Base-by-base conservation (phyloP, 768 basidiomycete genomes). In the Naganishia kalamii region DNA sequence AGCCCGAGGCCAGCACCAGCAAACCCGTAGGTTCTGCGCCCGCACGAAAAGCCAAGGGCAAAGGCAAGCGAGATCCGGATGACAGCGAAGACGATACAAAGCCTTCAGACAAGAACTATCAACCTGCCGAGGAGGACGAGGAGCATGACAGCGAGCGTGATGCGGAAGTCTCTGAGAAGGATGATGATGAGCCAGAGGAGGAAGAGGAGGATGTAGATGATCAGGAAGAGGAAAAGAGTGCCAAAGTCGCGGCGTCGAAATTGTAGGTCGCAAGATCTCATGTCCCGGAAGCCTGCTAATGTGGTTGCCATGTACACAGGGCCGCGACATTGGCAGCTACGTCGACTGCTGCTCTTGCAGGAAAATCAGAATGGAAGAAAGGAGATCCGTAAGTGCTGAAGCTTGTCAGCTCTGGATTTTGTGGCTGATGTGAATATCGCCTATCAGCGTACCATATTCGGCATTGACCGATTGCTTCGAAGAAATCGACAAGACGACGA, bases 401-500 rank as follows among this genome's bases (percentile, higher is more conserved):
- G 29, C 46, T 12, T n/a, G 44, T n/a, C 21, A 6, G 13, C 2
- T 35, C 21, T 32, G 29, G 12, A 32, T 43, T 23, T 11, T 6
- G 23, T 54, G 15, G 21, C 33, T 70, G 15, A 29, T 37, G 30
- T 29, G 5, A 11, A 29, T 17, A 59, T 30, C 29, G 41, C 10
- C 21, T 32, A 50, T 15, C 66, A 97, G 93, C 3, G 88, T 97
- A 12, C 96, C 96, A 0, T 99, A 99, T 74, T 88, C 90, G 19
- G 90, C 96, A 6, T 83, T 99, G 37, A 86, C 92, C 10, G 87
- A 90, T 69, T 85, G 88, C 0, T 98, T 98, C 75, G 83, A 86
- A 19, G 79, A 88, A 32, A 98, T 99, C 67, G 93, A 96, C 77
- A 85, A 85, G 4, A 99, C 96, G 10, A 97, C 92, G 1, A 98